Evolutionary conservation across 2,329 filamentous ascomycete genomes (phyloP), one percentile per base, ranked within the genome.

Genomic region (Zasmidium cellare): DNA sequence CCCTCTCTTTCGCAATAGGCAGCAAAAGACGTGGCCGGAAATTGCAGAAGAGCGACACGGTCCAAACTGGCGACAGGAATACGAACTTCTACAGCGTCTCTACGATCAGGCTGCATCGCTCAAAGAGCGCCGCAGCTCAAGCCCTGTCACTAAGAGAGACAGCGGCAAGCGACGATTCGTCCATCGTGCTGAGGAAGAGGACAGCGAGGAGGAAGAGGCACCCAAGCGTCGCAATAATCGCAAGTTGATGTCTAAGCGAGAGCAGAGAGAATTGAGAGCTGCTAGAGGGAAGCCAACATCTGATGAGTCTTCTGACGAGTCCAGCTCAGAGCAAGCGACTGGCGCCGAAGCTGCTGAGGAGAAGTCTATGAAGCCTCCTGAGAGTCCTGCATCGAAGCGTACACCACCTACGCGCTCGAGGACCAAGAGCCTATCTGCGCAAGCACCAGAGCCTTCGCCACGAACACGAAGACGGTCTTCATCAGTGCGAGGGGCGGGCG

Each of bases 61-160:
- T 0, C 90, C 92, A 7, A 89, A 91, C 59, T 97, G 92, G 91
- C 88, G 93, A 71, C 87, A 93, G 61, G 94, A 99, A 72, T 87
- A 89, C 63, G 84, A 91, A 46, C 79, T 96, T 55, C 75, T 99
- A 50, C 92, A 92, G 72, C 82, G 87, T 41, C 85, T 89, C 2
- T 92, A 87, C 64, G 87, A 92, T 57, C 82, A 84, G 57, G 60
- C 48, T 20, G 58, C 56, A 56, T 51, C 51, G 31, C 38, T 41
- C 52, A 62, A 59, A 41, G 62, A 61, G 14, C 63, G 68, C 51
- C 64, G 67, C 20, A 73, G 70, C 53, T 72, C 70, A 12, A 74
- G 71, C 58, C 72, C 72, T 20, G 67, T 74, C 22, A 67, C 69
- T 45, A 71, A 71, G 60, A 67, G 70, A 23, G 71, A 72, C 28